These are phyloP conservation scores for Neltuma alba DNA, from an alignment of 306 rosid species.

Conservation along the genomic window DNA sequence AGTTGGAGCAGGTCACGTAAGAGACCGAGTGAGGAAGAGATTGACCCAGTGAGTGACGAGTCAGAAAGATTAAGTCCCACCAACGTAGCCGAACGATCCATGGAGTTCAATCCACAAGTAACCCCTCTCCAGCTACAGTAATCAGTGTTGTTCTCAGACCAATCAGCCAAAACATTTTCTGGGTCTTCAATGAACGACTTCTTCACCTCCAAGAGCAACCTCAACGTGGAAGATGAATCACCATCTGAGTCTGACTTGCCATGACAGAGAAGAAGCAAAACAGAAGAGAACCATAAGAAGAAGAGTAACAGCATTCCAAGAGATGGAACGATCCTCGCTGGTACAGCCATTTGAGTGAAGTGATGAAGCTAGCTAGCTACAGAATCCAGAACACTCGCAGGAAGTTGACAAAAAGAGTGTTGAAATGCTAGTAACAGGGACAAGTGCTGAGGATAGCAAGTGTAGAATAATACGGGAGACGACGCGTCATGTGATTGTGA, in stretches of 20 bases:
- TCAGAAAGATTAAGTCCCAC: slow-evolving; percentile 77
- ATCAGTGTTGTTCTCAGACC: slow-evolving; percentile 61
- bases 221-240: slow-evolving; percentile 40
- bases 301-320: slow-evolving; percentile 35
- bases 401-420: not conserved
- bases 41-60: slow-evolving; percentile 82
- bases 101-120: slow-evolving; percentile 55
- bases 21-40: slow-evolving; percentile 64
- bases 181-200: slow-evolving; percentile 67
- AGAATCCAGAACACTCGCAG: slow-evolving; percentile 18
- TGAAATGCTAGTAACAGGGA: not conserved
- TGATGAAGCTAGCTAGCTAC: not conserved
- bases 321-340: slow-evolving; percentile 21
- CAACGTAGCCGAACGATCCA: no score
- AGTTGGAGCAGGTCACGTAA: slow-evolving; percentile 69
- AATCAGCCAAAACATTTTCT: slow-evolving; percentile 58
- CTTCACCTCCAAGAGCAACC: slow-evolving; percentile 74
- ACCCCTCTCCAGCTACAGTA: slow-evolving; percentile 85
- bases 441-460: not conserved
- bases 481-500: not conserved
- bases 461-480: not conserved
- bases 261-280: slow-evolving; percentile 34
- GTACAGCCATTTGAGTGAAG: slow-evolving; percentile 25
- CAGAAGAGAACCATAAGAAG: slow-evolving; percentile 34
- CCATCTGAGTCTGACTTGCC: slow-evolving; percentile 43